These are phyloP conservation scores for Chlamydomonas urium DNA, from an alignment of 139 green algal species.

Conservation along the genomic window DNA sequence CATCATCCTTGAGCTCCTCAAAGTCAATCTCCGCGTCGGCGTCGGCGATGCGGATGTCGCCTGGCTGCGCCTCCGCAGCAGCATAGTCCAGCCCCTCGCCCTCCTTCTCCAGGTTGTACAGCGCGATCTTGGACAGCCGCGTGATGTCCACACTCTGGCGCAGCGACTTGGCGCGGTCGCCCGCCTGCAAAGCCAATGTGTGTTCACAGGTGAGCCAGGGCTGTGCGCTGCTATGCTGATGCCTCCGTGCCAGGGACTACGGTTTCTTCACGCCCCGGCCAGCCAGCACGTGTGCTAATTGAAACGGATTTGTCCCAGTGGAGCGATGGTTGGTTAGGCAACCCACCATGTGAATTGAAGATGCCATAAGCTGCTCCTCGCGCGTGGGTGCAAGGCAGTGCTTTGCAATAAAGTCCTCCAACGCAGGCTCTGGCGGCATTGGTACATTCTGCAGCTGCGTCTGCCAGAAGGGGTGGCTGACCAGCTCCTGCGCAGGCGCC, in stretches of 20 bases:
- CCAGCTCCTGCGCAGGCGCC: conserved; percentile 1
- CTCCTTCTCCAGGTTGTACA: conserved; percentile 77
- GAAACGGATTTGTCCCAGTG: too few species aligned
- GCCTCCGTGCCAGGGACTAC: too few species aligned
- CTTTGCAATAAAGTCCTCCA: conserved; percentile 61
- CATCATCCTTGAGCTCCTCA: conserved; percentile 52
- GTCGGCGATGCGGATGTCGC: conserved; percentile 71
- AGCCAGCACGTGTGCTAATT: too few species aligned
- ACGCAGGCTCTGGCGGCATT: conserved; percentile 68
- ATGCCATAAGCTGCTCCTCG: conserved; percentile 19
- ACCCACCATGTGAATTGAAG: too few species aligned
- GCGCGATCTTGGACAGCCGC: conserved; percentile 66
- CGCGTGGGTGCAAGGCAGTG: conserved; percentile 38
- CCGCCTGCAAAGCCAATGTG: too few species aligned
- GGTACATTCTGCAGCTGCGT: conserved; percentile 33
- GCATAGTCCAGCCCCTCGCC: conserved; percentile 42
- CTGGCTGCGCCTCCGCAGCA: conserved; percentile 36
- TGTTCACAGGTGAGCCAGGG: too few species aligned
- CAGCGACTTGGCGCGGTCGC: conserved; percentile 22
- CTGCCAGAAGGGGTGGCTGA: conserved; percentile 63
- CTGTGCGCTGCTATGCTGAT: too few species aligned
- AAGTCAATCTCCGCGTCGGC: conserved; percentile 86
- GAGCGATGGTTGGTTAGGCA: too few species aligned
- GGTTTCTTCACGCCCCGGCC: too few species aligned
- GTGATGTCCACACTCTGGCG: conserved; percentile 63